A percentile compares a stretch with the other conserved stretches of the same genome.
These are phyloP conservation scores for Arachis stenosperma DNA, from an alignment of 306 rosid genomes.

Conservation along the genomic window DNA sequence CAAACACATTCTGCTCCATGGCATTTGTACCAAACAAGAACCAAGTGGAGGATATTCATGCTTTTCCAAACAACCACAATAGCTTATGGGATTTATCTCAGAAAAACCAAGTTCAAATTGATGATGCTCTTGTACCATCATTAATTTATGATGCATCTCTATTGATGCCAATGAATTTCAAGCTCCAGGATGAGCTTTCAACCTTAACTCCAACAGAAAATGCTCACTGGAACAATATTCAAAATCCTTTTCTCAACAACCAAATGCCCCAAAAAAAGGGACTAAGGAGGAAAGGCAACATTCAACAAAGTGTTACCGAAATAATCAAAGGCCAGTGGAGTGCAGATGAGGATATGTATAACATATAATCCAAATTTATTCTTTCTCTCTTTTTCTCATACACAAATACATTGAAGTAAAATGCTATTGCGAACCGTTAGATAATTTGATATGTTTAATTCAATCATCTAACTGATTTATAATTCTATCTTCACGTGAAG, in stretches of 20 bases:
- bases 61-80: background rate
- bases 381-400: background rate
- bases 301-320: conserved; percentile 4
- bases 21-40: conserved; percentile 20
- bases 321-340: conserved; percentile 77
- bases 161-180: background rate
- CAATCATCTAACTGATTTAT: too few species aligned
- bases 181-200: conserved; percentile 10
- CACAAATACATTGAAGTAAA: too few species aligned
- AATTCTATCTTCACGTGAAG: too few species aligned
- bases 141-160: conserved; percentile 35
- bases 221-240: background rate
- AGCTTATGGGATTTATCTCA: conserved; percentile 31
- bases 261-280: background rate
- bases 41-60: conserved; percentile 44
- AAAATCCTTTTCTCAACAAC: background rate
- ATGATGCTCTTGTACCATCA: background rate
- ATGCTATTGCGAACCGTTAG: too few species aligned
- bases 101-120: background rate
- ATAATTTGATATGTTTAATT: too few species aligned
- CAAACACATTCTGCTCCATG: background rate
- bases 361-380: background rate
- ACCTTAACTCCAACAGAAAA: background rate
- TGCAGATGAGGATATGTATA: conserved; percentile 63
- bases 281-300: conserved; percentile 7